These are phyloP conservation scores for Cladobotryum mycophilum DNA, from an alignment of 2,329 filamentous ascomycete genomes.

Conservation along the genomic window DNA sequence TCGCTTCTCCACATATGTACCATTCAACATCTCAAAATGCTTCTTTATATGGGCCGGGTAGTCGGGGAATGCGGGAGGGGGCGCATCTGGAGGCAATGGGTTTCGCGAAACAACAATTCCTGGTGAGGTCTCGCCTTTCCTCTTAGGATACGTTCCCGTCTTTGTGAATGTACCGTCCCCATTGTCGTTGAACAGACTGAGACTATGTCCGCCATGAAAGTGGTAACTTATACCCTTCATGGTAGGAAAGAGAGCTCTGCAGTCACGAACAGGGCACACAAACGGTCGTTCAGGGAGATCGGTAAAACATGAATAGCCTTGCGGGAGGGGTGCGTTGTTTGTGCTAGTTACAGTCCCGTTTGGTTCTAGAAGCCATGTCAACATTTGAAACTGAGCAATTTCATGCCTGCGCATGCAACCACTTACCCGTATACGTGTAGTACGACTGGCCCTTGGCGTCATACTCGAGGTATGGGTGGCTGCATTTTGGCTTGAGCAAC, in stretches of 20 bases:
- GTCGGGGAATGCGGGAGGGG: slow-evolving; percentile 9
- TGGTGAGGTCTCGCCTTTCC: slow-evolving; percentile 19
- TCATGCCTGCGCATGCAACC: too few relatives aligned
- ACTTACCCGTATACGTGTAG: slow-evolving; percentile 4
- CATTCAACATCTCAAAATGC: not conserved
- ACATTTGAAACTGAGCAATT: not conserved
- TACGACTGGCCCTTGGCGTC: slow-evolving; percentile 1
- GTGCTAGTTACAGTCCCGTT: not conserved
- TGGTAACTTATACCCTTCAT: slow-evolving; percentile 16
- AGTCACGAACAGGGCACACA: slow-evolving; percentile 34
- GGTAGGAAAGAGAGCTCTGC: slow-evolving; percentile 22
- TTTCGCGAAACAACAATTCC: slow-evolving; percentile 24
- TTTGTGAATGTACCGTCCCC: slow-evolving; percentile 33
- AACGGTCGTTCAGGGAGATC: slow-evolving; percentile 19
- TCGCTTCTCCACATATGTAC: not conserved
- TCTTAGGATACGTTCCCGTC: slow-evolving; percentile 18
- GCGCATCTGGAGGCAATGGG: slow-evolving; percentile 15
- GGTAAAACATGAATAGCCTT: slow-evolving; percentile 1
- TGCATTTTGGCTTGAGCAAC: not conserved
- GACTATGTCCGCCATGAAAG: slow-evolving; percentile 9
- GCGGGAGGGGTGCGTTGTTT: slow-evolving; percentile 2
- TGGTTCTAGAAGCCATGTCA: not conserved
- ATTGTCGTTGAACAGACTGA: slow-evolving; percentile 32
- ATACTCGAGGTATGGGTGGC: not conserved
- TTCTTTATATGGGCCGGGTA: not conserved